Evolutionary conservation across 768 basidiomycete species (phyloP).

Genomic region (Megacollybia marginata): DNA sequence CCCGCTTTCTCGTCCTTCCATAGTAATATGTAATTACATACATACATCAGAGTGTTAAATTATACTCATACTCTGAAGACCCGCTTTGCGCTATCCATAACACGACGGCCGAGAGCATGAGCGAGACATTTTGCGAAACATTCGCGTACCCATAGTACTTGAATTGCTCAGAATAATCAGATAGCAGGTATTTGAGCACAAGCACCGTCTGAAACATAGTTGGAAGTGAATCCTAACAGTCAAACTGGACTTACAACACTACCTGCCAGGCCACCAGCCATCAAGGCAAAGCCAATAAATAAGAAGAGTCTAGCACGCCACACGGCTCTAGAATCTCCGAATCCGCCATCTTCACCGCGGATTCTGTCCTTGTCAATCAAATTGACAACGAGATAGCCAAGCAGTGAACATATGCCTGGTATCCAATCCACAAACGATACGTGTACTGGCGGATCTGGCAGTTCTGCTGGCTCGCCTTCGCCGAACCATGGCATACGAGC

Average conservation of each 20-base stretch:
- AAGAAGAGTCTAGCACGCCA: conserved; percentile 88
- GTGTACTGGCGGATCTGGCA: conserved; percentile 38
- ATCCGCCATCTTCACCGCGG: conserved; percentile 60
- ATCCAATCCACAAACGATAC: conserved; percentile 96
- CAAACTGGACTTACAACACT: conserved; percentile 65
- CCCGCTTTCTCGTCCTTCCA: no score
- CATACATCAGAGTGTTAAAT: conserved; percentile 54
- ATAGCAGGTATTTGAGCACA: conserved; percentile 84
- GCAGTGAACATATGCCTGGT: conserved; percentile 84
- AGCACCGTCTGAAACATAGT: conserved; percentile 58
- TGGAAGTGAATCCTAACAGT: neutral
- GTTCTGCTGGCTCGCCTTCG: conserved; percentile 44
- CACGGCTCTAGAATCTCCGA: conserved; percentile 77
- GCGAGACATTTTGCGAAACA: conserved; percentile 85
- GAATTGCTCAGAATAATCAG: conserved; percentile 65
- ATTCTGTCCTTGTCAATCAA: conserved; percentile 92
- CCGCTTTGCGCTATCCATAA: conserved; percentile 90
- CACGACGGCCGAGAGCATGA: conserved; percentile 81
- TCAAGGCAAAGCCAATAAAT: conserved; percentile 92
- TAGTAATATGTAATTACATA: no score
- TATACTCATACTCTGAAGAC: conserved; percentile 89
- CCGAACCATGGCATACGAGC: conserved; percentile 69
- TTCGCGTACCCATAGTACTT: conserved; percentile 92
- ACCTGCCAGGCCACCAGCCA: conserved; percentile 96
- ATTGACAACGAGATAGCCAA: conserved; percentile 90